Base-by-base conservation (phyloP, 257 asterid species). In the Marsdenia floribunda region DNA sequence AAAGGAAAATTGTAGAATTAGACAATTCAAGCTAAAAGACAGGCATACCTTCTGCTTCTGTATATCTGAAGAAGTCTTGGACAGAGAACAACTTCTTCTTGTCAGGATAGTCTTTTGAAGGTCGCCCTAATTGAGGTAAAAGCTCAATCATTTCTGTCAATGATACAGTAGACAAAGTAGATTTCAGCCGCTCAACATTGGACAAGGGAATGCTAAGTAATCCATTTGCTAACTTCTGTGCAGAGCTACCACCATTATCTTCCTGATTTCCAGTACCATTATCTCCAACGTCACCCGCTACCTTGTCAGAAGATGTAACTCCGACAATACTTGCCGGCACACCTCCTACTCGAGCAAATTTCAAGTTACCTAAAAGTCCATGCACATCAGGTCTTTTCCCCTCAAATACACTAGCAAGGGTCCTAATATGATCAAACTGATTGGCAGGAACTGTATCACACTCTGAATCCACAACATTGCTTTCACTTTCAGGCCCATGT, bases 11-110 rank as follows among this genome's bases (percentile, higher is more conserved):
- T 0, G 16, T 8, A 71, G 0, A 19, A 58, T 21, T 7, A 61
- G 14, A 37, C 33, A 38, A 38, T 66, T 29, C 38, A 52, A 52
- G 38, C 57, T 22, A 29, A 54, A 40, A 61, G 71, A 68, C 77
- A 79, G 6, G 60, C 63, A 81, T 85, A 92, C 99, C 99, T 92
- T 95, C 99, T 72, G 99, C 84, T 83, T 95, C 99, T 29, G 99
- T 95, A 82, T 95, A 95, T 88, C 93, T 88, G 90, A 95, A 95
- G 72, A 95, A 95, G 70, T 95, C 99, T 85, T 95, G 99, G 35
- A 92, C 99, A 42, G 97, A 92, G 83, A 92, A 80, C 70, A 95
- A 86, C 75, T 93, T 92, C 88, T 92, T 95, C 87, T 95, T 95
- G 85, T 95, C 99, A 52, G 99, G 99, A 86, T 92, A 89, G 65